Evolutionary conservation across 169 alveolate species (phyloP), one percentile per base, ranked within the genome.

Genomic region (Eimeria necatrix): DNA sequence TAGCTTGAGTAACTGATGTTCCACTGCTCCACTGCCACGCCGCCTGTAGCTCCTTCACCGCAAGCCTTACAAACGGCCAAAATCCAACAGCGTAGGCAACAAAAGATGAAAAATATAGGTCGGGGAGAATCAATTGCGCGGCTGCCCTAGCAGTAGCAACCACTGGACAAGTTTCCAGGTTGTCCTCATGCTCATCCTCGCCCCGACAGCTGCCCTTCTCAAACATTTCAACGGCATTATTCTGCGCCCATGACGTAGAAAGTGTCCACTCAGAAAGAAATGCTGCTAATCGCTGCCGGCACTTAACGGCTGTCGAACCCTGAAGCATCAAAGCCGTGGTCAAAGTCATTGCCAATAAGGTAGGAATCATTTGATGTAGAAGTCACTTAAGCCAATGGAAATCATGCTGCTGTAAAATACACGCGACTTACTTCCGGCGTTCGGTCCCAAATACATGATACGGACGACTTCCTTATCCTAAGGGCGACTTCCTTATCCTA

Each of bases 1-100:
- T 26, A 84, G 56, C 32, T 9, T 2, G n/a, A 59, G n/a, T 53
- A 32, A 60, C 76, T 41, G 76, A 32, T 16, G 46, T 53, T 59
- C 48, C 24, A 2, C 60, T 24, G 4, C 56, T 74, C 56, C 78
- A 84, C 60, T 32, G 59, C 91, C 91, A 84, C 26, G 78, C 24
- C 22, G 46, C 68, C 46, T 84, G 91, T 76, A 84, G 48, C 56
- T 56, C 78, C 49, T 18, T 68, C 26, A 41, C 91, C 41, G 60
- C 46, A 3, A 22, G 24, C 80, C 80, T 84, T 76, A 84, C 91
- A 41, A 84, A 84, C 6, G 91, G 91, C 91, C 91, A 84, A 53
- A 84, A 59, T 4, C 91, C 76, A 20, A 84, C 91, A 26, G 76
- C 78, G 91, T 84, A 84, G n/a, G 78, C 91, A 84, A 59, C 16